Percentiles rank a stretch among this genome's conserved stretches.
These are phyloP conservation scores for Corynespora cassiicola DNA, from an alignment of 2,329 filamentous ascomycete genomes.

Conservation along the genomic window DNA sequence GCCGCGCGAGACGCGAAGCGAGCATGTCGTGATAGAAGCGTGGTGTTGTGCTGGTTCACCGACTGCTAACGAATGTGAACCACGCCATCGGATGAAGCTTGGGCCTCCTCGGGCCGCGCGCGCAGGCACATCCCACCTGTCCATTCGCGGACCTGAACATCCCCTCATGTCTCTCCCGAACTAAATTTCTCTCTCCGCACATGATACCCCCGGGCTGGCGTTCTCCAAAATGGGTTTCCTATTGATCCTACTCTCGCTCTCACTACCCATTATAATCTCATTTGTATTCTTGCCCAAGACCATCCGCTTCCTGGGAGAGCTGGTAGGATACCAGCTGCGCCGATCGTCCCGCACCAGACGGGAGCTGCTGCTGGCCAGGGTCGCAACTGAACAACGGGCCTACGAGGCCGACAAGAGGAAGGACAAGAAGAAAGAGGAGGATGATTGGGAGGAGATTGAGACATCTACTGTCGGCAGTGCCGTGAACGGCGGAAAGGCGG, in stretches of 20 bases:
- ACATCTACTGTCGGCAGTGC: slow-evolving; percentile 55
- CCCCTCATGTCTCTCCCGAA: slow-evolving; percentile 14
- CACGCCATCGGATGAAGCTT: slow-evolving; percentile 22
- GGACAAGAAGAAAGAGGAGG: slow-evolving; percentile 54
- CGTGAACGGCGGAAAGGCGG: slow-evolving; percentile 51
- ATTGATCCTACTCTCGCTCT: slow-evolving; percentile 31
- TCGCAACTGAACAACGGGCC: slow-evolving; percentile 34
- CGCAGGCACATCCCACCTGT: slow-evolving; percentile 30
- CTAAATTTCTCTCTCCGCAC: slow-evolving; percentile 8
- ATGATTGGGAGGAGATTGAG: slow-evolving; percentile 75
- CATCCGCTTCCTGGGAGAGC: slow-evolving; percentile 32
- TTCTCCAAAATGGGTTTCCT: slow-evolving; percentile 33
- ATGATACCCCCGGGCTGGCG: slow-evolving; percentile 17
- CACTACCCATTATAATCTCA: slow-evolving; percentile 26
- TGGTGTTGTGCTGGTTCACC: slow-evolving; percentile 11
- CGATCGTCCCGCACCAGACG: slow-evolving; percentile 39
- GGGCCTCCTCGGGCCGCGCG: slow-evolving; percentile 20
- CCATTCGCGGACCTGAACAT: slow-evolving; percentile 18
- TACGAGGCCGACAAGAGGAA: slow-evolving; percentile 25
- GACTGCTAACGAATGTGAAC: slow-evolving; percentile 11
- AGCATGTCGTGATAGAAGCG: slow-evolving; percentile 24
- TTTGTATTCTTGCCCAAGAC: slow-evolving; percentile 32
- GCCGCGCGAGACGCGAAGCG: slow-evolving; percentile 26
- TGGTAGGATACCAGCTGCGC: slow-evolving; percentile 38
- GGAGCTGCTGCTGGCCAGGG: slow-evolving; percentile 40